These are phyloP conservation scores for Leptodermis oblonga DNA, from an alignment of 257 asterid genomes.

Conservation along the genomic window DNA sequence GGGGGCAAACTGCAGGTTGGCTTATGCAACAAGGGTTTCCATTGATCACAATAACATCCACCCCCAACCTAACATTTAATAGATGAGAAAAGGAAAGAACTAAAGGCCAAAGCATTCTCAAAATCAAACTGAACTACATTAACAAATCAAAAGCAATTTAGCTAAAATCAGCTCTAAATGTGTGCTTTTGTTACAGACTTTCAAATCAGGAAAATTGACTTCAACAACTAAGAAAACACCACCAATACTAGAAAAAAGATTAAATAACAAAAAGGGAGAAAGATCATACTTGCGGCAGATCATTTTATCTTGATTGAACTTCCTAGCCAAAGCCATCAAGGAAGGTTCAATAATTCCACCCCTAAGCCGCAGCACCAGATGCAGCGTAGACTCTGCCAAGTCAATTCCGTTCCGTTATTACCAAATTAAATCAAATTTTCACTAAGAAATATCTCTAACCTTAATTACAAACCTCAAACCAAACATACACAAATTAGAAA, in stretches of 20 bases:
- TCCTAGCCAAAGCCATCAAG: conserved; percentile 37
- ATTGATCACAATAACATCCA: background rate
- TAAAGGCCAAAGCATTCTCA: background rate
- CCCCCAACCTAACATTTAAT: no score
- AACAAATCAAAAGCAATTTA: no score
- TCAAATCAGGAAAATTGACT: no score
- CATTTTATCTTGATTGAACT: conserved; percentile 39
- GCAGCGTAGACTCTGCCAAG: conserved; percentile 32
- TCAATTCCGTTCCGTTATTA: no score
- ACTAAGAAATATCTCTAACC: background rate
- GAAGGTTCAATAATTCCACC: conserved; percentile 43
- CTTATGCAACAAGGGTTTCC: background rate
- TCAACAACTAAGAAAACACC: background rate
- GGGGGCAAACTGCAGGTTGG: no score
- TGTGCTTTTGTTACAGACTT: background rate
- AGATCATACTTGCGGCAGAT: conserved; percentile 38
- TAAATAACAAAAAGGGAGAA: background rate
- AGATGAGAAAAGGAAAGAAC: background rate
- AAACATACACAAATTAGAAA: background rate
- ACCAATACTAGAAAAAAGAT: no score
- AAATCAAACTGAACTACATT: no score
- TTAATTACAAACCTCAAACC: background rate
- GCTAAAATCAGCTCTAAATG: no score
- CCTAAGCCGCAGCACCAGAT: conserved; percentile 41
- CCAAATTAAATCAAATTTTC: no score